A percentile compares a stretch with the other conserved stretches of the same genome.
phyloP scores from a whole-genome alignment of 108 stramenopile species.

The Epithemia pelagica region DNA sequence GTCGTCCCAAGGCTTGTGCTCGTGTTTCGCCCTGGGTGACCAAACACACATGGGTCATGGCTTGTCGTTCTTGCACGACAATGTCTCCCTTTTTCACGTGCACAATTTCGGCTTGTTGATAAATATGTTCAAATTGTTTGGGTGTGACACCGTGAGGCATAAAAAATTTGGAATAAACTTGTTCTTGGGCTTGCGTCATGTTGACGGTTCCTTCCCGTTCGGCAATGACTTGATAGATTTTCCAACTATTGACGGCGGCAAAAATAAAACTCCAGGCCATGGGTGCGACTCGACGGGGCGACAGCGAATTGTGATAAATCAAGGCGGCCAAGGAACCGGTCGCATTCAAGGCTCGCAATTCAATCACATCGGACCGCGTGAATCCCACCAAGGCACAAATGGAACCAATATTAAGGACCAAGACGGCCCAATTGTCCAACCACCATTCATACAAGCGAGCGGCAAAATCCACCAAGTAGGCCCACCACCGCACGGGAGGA shows the following conservation, averaged over 20 bases:
- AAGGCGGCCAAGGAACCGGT: conserved; percentile 48
- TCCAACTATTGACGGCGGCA: conserved; percentile 57
- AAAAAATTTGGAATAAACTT: conserved; percentile 63
- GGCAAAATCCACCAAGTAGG: not conserved
- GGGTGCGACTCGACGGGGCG: conserved; percentile 6
- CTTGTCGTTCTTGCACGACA: conserved; percentile 45
- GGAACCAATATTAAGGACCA: conserved; percentile 71
- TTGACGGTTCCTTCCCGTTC: conserved; percentile 56
- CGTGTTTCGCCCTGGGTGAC: conserved; percentile 55
- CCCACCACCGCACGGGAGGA: no score
- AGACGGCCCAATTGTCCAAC: conserved; percentile 42
- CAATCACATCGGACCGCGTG: conserved; percentile 68
- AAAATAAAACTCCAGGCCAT: conserved; percentile 55
- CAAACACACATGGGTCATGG: conserved; percentile 45
- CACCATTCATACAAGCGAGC: not conserved
- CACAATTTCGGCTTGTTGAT: conserved; percentile 22
- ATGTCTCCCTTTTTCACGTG: conserved; percentile 33
- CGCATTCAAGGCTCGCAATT: conserved; percentile 54
- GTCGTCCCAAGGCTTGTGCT: conserved; percentile 48
- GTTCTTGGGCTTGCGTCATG: conserved; percentile 42
- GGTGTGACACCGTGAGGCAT: conserved; percentile 74
- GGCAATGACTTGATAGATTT: conserved; percentile 49
- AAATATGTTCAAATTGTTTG: conserved; percentile 67
- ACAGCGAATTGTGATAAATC: conserved; percentile 27
- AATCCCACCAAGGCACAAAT: conserved; percentile 61